These are phyloP conservation scores for Fagus crenata DNA, from an alignment of 306 rosid genomes.

Conservation along the genomic window DNA sequence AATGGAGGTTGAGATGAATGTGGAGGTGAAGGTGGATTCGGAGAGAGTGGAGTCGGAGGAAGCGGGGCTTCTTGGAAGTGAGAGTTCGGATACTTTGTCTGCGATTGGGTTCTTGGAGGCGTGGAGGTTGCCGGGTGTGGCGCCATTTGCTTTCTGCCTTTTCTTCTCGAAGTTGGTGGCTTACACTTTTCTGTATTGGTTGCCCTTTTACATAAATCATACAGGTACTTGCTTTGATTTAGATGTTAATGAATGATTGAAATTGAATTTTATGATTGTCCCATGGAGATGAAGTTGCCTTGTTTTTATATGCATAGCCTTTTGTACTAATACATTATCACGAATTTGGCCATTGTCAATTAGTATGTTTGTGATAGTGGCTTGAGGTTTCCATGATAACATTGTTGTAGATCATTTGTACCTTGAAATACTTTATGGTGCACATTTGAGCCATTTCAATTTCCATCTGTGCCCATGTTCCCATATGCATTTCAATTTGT, in stretches of 20 bases:
- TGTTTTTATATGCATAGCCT: neutral
- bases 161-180: slow-evolving; percentile 96
- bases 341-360: neutral
- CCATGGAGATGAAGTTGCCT: neutral
- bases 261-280: neutral
- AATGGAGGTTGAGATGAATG: slow-evolving; percentile 53
- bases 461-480: neutral
- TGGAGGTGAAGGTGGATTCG: slow-evolving; percentile 30
- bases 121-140: slow-evolving; percentile 85
- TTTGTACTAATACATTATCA: neutral
- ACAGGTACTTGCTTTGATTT: slow-evolving; percentile 43
- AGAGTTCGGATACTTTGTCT: slow-evolving; percentile 41
- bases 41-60: slow-evolving; percentile 65
- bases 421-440: neutral
- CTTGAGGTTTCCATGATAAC: neutral
- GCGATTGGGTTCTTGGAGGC: slow-evolving; percentile 97
- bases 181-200: slow-evolving; percentile 86
- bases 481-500: neutral
- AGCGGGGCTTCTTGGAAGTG: slow-evolving; percentile 52
- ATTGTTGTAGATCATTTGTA: too few species aligned
- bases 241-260: neutral
- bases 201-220: slow-evolving; percentile 86
- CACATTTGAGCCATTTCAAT: neutral
- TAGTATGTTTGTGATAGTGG: neutral
- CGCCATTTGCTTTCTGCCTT: slow-evolving; percentile 80